These are phyloP conservation scores for Boeremia exigua DNA, from an alignment of 2,329 filamentous ascomycete genomes.

Conservation along the genomic window DNA sequence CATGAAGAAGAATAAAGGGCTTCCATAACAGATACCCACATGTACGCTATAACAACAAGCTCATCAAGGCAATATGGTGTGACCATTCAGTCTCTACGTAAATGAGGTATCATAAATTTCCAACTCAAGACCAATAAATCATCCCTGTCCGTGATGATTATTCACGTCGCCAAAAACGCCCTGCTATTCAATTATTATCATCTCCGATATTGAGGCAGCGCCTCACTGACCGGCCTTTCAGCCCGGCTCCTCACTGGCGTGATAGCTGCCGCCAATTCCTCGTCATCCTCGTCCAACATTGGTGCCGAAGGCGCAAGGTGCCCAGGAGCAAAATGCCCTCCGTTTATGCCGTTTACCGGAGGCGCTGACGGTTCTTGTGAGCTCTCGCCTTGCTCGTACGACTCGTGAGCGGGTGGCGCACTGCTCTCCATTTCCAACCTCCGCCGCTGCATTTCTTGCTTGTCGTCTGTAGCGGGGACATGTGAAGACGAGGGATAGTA, in stretches of 20 bases:
- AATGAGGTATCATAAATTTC: conserved; percentile 18
- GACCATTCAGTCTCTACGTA: conserved; percentile 2
- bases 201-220: conserved; percentile 40
- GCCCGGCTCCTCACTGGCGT: conserved; percentile 24
- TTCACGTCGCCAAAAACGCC: conserved; percentile 10
- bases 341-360: conserved; percentile 18
- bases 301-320: conserved; percentile 36
- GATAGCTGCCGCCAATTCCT: conserved; percentile 39
- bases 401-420: conserved; percentile 41
- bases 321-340: conserved; percentile 15
- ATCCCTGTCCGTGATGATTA: not conserved
- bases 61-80: not conserved
- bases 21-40: not conserved
- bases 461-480: conserved; percentile 67
- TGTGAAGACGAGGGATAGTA: conserved; percentile 42
- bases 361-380: conserved; percentile 28
- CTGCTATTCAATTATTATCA: conserved; percentile 17
- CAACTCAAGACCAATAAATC: not conserved
- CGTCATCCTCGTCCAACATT: conserved; percentile 42
- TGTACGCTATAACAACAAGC: not conserved
- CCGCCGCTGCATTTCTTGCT: conserved; percentile 72
- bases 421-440: conserved; percentile 51
- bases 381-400: conserved; percentile 27
- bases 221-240: conserved; percentile 31
- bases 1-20: too few relatives aligned